phyloP scores from a whole-genome alignment of 116 monocot species.

The Cymodocea nodosa region DNA sequence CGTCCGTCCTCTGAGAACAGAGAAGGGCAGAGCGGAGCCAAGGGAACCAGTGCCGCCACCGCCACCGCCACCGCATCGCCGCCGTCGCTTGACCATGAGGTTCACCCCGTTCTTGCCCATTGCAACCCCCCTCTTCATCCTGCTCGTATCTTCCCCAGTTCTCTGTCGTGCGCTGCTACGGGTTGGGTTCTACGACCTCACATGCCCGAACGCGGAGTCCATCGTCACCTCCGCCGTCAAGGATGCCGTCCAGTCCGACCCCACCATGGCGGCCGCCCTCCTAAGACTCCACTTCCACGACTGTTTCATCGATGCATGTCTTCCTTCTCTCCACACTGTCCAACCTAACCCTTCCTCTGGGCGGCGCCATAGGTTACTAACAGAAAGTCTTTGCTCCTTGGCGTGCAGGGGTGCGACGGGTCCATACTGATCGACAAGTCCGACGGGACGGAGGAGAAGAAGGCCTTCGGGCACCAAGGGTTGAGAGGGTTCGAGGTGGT shows the following conservation, averaged over 20 bases:
- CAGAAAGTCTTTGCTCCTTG: background rate
- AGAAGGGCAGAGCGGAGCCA: too few species aligned
- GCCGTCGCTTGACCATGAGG: too few species aligned
- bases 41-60: too few species aligned
- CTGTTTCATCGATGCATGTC: conserved; percentile 31
- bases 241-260: conserved; percentile 5
- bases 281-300: conserved; percentile 56
- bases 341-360: too few species aligned
- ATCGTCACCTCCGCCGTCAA: conserved; percentile 18
- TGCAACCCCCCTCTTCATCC: background rate
- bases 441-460: conserved; percentile 8
- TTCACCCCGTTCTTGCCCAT: too few species aligned
- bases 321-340: too few species aligned
- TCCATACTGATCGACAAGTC: conserved; percentile 14
- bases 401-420: conserved; percentile 21
- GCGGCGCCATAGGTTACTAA: too few species aligned
- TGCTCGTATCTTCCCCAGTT: background rate
- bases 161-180: conserved; percentile 4
- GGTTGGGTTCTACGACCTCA: conserved; percentile 15
- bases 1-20: too few species aligned
- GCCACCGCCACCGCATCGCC: too few species aligned
- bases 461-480: conserved; percentile 12
- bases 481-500: conserved; percentile 16
- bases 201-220: conserved; percentile 19
- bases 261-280: conserved; percentile 27